These are phyloP conservation scores for Dianthus caryophyllus DNA, from an alignment of 148 eudicot species.

Conservation along the genomic window DNA sequence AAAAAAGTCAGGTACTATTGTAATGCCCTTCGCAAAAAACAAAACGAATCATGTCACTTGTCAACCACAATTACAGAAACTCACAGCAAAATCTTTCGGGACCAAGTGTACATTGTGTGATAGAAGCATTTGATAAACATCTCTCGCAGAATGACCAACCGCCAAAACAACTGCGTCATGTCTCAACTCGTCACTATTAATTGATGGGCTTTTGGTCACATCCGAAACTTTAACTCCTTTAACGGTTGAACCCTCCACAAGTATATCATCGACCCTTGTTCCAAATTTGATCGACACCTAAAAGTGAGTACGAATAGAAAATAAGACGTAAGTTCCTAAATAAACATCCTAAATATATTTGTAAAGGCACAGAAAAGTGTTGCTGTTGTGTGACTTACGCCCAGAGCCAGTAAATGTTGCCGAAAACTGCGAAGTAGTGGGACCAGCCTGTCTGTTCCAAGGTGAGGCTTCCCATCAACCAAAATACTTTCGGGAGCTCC, in stretches of 20 bases:
- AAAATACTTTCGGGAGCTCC: slow-evolving; percentile 90
- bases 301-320: slow-evolving; percentile 13
- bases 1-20: background rate
- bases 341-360: background rate
- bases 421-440: slow-evolving; percentile 82
- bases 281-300: slow-evolving; percentile 88
- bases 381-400: slow-evolving; percentile 45
- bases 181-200: slow-evolving; percentile 40
- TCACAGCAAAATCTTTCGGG: slow-evolving; percentile 91
- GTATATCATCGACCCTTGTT: slow-evolving; percentile 83
- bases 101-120: slow-evolving; percentile 62
- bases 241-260: slow-evolving; percentile 53
- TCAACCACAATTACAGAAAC: slow-evolving; percentile 25
- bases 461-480: slow-evolving; percentile 95
- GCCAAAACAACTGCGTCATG: slow-evolving; percentile 92
- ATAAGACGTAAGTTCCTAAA: background rate
- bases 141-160: slow-evolving; percentile 98
- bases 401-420: slow-evolving; percentile 68
- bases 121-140: slow-evolving; percentile 87
- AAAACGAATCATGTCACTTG: background rate
- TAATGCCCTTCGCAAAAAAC: background rate
- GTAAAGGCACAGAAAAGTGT: background rate
- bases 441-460: slow-evolving; percentile 92
- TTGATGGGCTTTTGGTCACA: slow-evolving; percentile 34
- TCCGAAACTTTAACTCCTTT: slow-evolving; percentile 76